phyloP scores from a whole-genome alignment of 768 basidiomycete species.

The Boletus rufocinnamomeus region DNA sequence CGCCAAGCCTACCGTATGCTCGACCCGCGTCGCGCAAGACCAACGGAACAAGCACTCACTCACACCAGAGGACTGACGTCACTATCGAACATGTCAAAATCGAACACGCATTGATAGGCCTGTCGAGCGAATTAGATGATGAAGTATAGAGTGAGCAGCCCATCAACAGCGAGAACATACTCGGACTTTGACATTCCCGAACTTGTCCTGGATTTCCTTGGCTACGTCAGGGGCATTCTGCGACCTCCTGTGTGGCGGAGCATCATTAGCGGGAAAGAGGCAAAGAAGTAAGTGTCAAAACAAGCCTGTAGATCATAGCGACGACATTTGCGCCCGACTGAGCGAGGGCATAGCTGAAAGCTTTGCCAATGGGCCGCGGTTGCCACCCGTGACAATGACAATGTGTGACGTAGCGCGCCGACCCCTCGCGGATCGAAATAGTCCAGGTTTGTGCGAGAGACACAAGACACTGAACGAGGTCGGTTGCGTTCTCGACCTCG shows the following conservation, averaged over 20 bases:
- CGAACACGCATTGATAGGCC: too few relatives aligned
- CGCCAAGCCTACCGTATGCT: too few relatives aligned
- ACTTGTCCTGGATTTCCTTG: conserved; percentile 47
- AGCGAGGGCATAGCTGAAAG: conserved; percentile 54
- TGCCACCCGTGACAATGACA: too few relatives aligned
- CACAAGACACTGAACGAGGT: conserved; percentile 4
- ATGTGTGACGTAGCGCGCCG: conserved; percentile 18
- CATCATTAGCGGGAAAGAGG: not conserved
- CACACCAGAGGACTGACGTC: too few relatives aligned
- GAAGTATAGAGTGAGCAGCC: too few relatives aligned
- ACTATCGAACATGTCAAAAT: too few relatives aligned
- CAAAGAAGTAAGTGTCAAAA: not conserved
- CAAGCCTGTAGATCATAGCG: conserved; percentile 60
- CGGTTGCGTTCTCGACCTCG: not conserved
- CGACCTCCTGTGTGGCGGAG: conserved; percentile 39
- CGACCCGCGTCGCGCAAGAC: too few relatives aligned
- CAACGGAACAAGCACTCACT: too few relatives aligned
- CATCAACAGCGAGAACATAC: conserved; percentile 17
- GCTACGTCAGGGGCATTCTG: conserved; percentile 51
- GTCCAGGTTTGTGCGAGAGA: conserved; percentile 44
- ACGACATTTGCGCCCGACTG: conserved; percentile 57
- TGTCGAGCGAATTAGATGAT: too few relatives aligned
- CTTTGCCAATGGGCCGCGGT: conserved; percentile 61
- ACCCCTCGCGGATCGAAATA: conserved; percentile 59
- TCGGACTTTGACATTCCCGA: conserved; percentile 44